These are phyloP conservation scores for Monosporascus sp. DNA, from an alignment of 2,329 filamentous ascomycete species.

Conservation along the genomic window DNA sequence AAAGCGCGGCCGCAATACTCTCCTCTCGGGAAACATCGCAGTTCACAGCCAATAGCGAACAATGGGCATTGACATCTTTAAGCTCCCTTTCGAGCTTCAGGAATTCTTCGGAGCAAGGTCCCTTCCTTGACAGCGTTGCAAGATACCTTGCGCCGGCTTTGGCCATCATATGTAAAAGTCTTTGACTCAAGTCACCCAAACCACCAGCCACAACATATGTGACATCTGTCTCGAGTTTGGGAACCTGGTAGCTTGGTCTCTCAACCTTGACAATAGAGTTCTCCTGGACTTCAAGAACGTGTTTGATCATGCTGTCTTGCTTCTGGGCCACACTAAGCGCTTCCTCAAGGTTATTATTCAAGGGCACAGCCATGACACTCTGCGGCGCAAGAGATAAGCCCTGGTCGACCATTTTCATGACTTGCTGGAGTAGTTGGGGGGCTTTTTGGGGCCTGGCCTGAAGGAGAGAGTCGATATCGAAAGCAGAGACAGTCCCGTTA, in stretches of 20 bases:
- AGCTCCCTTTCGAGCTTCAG: neutral
- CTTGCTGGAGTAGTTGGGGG: neutral
- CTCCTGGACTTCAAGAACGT: neutral
- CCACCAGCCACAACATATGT: conserved; percentile 12
- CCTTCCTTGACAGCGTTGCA: conserved; percentile 5
- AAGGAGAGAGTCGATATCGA: neutral
- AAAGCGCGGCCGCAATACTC: neutral
- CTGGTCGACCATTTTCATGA: neutral
- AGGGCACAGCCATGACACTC: neutral
- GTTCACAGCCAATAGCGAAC: neutral
- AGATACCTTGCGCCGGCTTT: conserved; percentile 7
- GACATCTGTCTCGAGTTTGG: conserved; percentile 1
- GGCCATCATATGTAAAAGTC: conserved; percentile 7
- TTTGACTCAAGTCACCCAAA: conserved; percentile 7
- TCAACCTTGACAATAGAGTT: neutral
- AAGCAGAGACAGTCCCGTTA: neutral
- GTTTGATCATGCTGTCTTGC: neutral
- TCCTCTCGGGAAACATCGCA: neutral
- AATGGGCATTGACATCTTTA: neutral
- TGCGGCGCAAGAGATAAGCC: neutral
- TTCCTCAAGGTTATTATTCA: neutral
- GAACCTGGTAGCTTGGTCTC: conserved; percentile 1
- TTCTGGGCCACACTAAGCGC: neutral
- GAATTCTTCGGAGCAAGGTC: neutral
- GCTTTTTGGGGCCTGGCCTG: neutral